A percentile compares a stretch with the other conserved stretches of the same genome.
These are phyloP conservation scores for Tylopilus rubrobrunneus DNA, from an alignment of 768 basidiomycete genomes.

Conservation along the genomic window DNA sequence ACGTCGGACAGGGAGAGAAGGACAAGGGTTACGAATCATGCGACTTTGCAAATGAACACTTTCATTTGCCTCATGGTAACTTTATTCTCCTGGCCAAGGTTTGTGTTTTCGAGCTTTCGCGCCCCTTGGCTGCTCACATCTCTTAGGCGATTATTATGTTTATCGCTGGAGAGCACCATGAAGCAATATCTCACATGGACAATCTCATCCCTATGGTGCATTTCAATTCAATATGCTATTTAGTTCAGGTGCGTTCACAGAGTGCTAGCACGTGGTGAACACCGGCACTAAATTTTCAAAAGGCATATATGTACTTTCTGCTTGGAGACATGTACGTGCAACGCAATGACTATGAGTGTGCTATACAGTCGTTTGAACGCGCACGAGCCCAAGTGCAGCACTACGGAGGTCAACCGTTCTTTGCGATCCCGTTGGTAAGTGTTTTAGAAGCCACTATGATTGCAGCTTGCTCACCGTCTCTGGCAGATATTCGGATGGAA, in stretches of 20 bases:
- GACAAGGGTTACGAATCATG: background rate
- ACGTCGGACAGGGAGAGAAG: no score
- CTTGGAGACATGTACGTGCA: background rate
- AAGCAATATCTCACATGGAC: conserved; percentile 1
- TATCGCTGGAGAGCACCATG: background rate
- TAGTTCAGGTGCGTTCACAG: background rate
- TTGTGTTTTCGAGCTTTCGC: background rate
- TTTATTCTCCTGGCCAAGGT: conserved; percentile 4
- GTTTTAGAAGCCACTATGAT: background rate
- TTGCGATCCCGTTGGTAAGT: background rate
- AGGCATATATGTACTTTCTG: conserved; percentile 11
- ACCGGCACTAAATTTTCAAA: background rate
- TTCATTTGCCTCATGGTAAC: background rate
- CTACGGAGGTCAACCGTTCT: no score
- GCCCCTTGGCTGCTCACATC: background rate
- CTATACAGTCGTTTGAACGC: background rate
- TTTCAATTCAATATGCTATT: background rate
- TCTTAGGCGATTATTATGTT: conserved; percentile 1
- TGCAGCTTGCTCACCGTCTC: background rate
- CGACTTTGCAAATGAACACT: background rate
- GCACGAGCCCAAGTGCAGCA: background rate
- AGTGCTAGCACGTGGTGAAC: no score
- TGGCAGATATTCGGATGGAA: background rate
- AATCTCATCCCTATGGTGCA: background rate
- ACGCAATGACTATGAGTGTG: background rate